Conservation (phyloP, 208 protist genomes). For the Trypanosoma conorhini region DNA sequence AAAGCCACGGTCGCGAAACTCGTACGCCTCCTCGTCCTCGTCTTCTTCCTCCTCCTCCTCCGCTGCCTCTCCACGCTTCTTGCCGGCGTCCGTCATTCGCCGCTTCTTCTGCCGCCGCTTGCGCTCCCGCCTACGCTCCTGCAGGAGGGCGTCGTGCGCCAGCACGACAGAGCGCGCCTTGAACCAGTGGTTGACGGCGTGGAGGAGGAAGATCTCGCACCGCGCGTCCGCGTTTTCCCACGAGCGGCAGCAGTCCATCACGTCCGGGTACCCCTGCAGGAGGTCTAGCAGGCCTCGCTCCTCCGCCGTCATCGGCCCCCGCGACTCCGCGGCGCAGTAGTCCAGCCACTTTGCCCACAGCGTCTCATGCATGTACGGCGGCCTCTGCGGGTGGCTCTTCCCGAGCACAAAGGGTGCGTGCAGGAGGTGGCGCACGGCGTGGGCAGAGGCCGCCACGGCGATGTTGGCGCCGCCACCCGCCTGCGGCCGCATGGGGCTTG, state of each 20-base stretch:
- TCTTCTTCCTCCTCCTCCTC: conserved; percentile 29
- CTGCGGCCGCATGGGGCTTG: conserved; percentile 42
- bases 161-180: conserved; percentile 76
- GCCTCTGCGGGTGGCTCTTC: conserved; percentile 10
- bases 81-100: neutral
- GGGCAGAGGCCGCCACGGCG: conserved; percentile 45
- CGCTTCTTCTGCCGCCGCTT: conserved; percentile 19
- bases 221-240: conserved; percentile 76
- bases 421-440: conserved; percentile 43
- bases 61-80: conserved; percentile 19
- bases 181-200: conserved; percentile 88
- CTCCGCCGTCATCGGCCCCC: conserved; percentile 51
- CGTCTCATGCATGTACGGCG: conserved; percentile 60
- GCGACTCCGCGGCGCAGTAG: conserved; percentile 36
- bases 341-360: conserved; percentile 75
- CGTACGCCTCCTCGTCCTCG: conserved; percentile 47
- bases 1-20: conserved; percentile 95
- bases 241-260: conserved; percentile 69
- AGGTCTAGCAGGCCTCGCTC: conserved; percentile 77
- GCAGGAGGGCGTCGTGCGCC: conserved; percentile 73
- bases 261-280: conserved; percentile 75
- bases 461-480: conserved; percentile 27
- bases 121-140: conserved; percentile 14
- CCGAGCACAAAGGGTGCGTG: conserved; percentile 61
- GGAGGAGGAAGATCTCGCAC: conserved; percentile 68